Evolutionary conservation across 441 rosid genomes (phyloP).

Genomic region (Populus hybrid): DNA sequence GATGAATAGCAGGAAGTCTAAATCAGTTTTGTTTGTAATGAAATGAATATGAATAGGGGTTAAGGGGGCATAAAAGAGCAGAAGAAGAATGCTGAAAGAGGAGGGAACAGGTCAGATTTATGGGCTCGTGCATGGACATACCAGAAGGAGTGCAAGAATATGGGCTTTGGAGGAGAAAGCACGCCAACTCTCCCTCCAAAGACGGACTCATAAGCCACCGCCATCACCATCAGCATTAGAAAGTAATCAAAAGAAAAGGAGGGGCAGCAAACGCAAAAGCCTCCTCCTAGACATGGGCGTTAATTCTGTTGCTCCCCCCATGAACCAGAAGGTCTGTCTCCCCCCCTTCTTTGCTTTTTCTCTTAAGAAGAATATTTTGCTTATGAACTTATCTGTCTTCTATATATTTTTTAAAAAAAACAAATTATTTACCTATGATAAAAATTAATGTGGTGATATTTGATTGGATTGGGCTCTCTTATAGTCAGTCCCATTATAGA

Average conservation of each 20-base stretch:
- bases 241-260: neutral
- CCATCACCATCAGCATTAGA: neutral
- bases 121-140: neutral
- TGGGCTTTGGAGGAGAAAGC: neutral
- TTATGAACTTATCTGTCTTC: too few relatives aligned
- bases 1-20: neutral
- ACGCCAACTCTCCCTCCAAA: neutral
- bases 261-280: neutral
- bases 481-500: too few relatives aligned
- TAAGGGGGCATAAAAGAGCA: too few relatives aligned
- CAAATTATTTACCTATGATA: neutral
- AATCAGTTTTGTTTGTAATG: neutral
- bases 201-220: neutral
- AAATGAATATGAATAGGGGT: neutral
- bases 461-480: neutral
- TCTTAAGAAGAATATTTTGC: neutral
- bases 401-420: too few relatives aligned
- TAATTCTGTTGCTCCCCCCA: neutral
- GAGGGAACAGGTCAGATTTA: neutral
- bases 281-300: neutral
- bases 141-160: neutral
- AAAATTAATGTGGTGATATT: too few relatives aligned
- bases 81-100: neutral
- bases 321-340: neutral
- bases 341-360: neutral